Evolutionary conservation across 805 yeast species (phyloP).

Genomic region (Candida quercuum): DNA sequence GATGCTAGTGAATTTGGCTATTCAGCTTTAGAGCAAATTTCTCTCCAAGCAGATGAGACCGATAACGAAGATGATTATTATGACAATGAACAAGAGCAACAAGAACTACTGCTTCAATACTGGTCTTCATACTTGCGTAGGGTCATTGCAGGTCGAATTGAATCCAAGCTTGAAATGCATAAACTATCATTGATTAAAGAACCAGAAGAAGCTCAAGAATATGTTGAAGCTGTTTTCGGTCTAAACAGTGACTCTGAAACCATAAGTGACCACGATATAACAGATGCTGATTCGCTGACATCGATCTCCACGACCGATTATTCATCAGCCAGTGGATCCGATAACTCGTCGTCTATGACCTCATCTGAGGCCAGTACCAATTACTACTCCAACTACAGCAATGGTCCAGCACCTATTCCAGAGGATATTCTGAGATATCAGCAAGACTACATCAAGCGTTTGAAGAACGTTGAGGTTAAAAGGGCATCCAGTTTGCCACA

Average conservation of each 20-base stretch:
- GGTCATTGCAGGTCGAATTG: conserved; percentile 19
- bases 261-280: conserved; percentile 4
- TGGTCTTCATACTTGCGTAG: conserved; percentile 12
- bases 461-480: conserved; percentile 9
- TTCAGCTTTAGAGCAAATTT: too few species aligned
- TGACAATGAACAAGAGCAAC: conserved; percentile 7
- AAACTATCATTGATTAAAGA: conserved; percentile 12
- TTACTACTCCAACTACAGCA: conserved; percentile 8
- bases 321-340: conserved; percentile 1
- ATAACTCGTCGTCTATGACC: conserved; percentile 3
- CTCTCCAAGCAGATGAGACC: too few species aligned
- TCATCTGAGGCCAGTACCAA: conserved; percentile 7
- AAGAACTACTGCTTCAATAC: conserved; percentile 1
- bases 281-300: conserved; percentile 13
- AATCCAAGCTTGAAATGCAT: conserved; percentile 17
- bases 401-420: conserved; percentile 6
- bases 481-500: conserved; percentile 16
- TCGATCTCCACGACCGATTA: conserved; percentile 12
- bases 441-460: conserved; percentile 7
- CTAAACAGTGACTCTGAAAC: conserved; percentile 7
- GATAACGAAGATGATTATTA: conserved; percentile 3
- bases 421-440: conserved; percentile 11
- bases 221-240: conserved; percentile 3
- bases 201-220: conserved; percentile 8
- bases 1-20: conserved; percentile 2